These are phyloP conservation scores for Suhomyces panamericanus DNA, from an alignment of 1,139 yeast species.

Conservation along the genomic window DNA sequence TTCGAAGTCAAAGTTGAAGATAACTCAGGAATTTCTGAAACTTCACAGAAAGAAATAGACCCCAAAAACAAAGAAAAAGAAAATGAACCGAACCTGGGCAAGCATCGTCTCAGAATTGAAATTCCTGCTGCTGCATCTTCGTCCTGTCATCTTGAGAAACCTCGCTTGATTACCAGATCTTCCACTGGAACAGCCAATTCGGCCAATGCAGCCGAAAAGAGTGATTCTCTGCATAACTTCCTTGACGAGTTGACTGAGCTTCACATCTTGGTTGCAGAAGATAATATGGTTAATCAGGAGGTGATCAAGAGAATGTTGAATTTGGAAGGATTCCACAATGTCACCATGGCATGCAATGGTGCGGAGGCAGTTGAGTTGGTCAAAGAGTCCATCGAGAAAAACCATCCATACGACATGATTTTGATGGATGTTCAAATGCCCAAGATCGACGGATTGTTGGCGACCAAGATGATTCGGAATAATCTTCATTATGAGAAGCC, in stretches of 20 bases:
- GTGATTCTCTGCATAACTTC: constrained; percentile 22
- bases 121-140: constrained; percentile 8
- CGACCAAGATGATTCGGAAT: constrained; percentile 71
- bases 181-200: constrained; percentile 62
- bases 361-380: constrained; percentile 75
- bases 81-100: not conserved
- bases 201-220: constrained; percentile 19
- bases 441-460: constrained; percentile 78
- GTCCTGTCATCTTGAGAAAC: constrained; percentile 36
- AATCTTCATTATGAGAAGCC: constrained; percentile 68
- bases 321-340: constrained; percentile 70
- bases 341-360: constrained; percentile 87
- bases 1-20: not conserved
- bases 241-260: constrained; percentile 39
- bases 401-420: constrained; percentile 54
- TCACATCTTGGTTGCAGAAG: constrained; percentile 88
- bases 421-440: constrained; percentile 99
- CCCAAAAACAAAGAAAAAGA: not conserved
- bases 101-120: constrained; percentile 13
- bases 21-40: not conserved
- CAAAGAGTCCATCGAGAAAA: constrained; percentile 45
- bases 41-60: not conserved
- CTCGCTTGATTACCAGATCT: constrained; percentile 46
- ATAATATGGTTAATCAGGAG: constrained; percentile 86
- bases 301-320: constrained; percentile 83